Conservation (phyloP, 805 yeast species). For the Ogataea salicorniae region DNA sequence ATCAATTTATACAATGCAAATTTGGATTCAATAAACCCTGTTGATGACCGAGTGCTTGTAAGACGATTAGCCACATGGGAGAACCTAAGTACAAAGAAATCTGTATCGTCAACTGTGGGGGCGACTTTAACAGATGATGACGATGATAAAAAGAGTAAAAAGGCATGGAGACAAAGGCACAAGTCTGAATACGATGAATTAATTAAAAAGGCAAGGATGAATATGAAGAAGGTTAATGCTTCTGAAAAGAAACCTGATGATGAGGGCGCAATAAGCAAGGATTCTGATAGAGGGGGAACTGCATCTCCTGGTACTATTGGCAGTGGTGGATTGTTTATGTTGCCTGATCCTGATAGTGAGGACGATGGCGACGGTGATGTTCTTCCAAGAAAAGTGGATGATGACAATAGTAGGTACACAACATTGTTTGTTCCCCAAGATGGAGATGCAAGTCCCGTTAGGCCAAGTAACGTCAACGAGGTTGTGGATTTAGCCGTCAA, state of each 20-base stretch:
- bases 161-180: constrained; percentile 21
- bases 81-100: constrained; percentile 19
- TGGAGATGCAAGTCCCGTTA: too few species aligned
- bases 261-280: background rate
- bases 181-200: constrained; percentile 20
- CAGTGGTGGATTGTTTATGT: background rate
- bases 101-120: constrained; percentile 7
- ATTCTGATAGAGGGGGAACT: background rate
- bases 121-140: constrained; percentile 9
- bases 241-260: background rate
- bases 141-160: constrained; percentile 18
- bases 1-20: constrained; percentile 77
- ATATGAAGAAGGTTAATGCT: constrained; percentile 7
- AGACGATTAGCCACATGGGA: constrained; percentile 69
- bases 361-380: too few species aligned
- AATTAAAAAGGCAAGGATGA: constrained; percentile 22
- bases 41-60: constrained; percentile 47
- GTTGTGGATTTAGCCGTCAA: too few species aligned
- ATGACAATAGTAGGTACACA: too few species aligned
- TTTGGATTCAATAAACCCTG: constrained; percentile 65
- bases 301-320: background rate
- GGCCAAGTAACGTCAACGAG: too few species aligned
- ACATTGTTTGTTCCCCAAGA: too few species aligned
- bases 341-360: too few species aligned
- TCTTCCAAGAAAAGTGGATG: too few species aligned